A percentile compares a stretch with the other conserved stretches of the same genome.
Conservation (phyloP, 345 rosid genomes). For the Salix viminalis region DNA sequence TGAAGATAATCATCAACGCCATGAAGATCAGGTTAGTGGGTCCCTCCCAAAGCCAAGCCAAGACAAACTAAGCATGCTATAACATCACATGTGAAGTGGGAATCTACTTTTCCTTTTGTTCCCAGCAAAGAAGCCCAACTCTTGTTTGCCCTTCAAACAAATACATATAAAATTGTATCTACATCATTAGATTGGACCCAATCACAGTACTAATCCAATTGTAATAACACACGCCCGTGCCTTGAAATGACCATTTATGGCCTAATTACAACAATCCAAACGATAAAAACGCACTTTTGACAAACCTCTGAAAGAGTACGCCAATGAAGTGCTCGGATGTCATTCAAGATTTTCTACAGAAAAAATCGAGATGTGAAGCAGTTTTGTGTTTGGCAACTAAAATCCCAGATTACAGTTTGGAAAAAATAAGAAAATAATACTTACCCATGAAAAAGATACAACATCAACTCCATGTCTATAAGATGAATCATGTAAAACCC, state of each 20-base stretch:
- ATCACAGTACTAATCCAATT: slow-evolving; percentile 4
- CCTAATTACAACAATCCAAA: not conserved
- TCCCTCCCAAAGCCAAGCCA: slow-evolving; percentile 1
- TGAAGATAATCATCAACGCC: not conserved
- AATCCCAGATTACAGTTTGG: too few species aligned
- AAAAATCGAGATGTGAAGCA: too few species aligned
- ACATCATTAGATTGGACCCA: slow-evolving; percentile 21
- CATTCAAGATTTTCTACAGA: too few species aligned
- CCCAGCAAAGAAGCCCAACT: not conserved
- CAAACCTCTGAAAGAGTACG: not conserved
- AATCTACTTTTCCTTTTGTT: slow-evolving; percentile 31
- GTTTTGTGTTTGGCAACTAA: too few species aligned
- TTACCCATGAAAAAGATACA: too few species aligned
- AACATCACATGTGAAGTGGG: slow-evolving; percentile 47
- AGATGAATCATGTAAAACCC: too few species aligned
- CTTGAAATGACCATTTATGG: slow-evolving; percentile 16
- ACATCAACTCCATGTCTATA: too few species aligned
- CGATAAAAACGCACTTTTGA: slow-evolving; percentile 1
- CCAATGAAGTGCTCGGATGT: too few species aligned
- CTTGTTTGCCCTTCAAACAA: slow-evolving; percentile 11
- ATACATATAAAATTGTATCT: slow-evolving; percentile 6
- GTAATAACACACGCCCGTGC: slow-evolving; percentile 7
- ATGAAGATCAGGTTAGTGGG: not conserved
- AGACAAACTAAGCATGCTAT: slow-evolving; percentile 31
- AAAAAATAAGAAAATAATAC: too few species aligned